Conservation (phyloP, 805 yeast species). For the Candida ponderosae region DNA sequence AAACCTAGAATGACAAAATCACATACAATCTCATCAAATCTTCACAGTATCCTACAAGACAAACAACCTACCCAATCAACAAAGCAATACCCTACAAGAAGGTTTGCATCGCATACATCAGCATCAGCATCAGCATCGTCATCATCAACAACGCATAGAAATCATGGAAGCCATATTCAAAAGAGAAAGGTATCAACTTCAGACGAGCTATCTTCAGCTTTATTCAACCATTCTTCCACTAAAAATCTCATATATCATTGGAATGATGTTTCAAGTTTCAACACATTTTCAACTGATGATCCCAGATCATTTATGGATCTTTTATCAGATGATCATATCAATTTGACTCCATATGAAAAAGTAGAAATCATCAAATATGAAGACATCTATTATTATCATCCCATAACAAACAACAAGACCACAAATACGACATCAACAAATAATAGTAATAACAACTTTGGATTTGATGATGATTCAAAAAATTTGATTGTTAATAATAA, state of each 20-base stretch:
- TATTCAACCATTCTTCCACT: background rate
- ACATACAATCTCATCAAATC: background rate
- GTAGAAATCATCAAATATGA: slow-evolving; percentile 49
- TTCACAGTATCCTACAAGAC: background rate
- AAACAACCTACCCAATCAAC: too few species aligned
- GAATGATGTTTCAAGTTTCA: background rate
- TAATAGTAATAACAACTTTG: slow-evolving; percentile 43
- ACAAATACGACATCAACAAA: slow-evolving; percentile 10
- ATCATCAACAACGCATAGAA: background rate
- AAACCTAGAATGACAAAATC: background rate
- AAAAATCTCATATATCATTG: background rate
- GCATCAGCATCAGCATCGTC: slow-evolving; percentile 7
- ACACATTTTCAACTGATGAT: background rate
- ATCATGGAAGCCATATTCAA: too few species aligned
- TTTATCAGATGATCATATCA: background rate
- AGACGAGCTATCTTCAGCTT: slow-evolving; percentile 2
- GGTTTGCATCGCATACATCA: background rate
- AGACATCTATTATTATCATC: slow-evolving; percentile 45
- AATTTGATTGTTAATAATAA: slow-evolving; percentile 47
- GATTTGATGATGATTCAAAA: slow-evolving; percentile 64
- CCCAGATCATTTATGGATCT: background rate
- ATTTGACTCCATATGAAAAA: slow-evolving; percentile 46
- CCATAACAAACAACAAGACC: too few species aligned
- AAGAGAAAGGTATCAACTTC: background rate
- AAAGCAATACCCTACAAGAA: background rate